Evolutionary conservation across 2,329 filamentous ascomycete genomes (phyloP), one percentile per base, ranked within the genome.

Genomic region (Fusarium papillatum): DNA sequence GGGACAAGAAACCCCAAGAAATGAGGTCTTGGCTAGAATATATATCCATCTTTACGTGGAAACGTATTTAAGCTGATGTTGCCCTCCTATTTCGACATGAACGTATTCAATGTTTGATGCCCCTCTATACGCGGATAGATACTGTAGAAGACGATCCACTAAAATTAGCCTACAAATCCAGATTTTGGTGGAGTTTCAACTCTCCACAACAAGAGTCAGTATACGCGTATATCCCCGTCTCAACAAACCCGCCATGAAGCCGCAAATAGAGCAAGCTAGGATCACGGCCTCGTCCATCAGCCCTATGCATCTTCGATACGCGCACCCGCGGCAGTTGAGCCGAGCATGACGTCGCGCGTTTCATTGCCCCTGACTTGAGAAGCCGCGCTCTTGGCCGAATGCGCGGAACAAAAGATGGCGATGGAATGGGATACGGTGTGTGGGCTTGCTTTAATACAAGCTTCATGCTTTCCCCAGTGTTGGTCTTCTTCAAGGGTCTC

Each of bases 161-260:
- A 60, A 73, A 48, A 24, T 24, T 53, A 36, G 29, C 50, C 31
- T 43, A 62, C 24, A 57, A 36, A 69, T 74, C 53, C 11, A 43
- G 24, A 38, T 3, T 17, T 26, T 22, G n/a, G 63, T 31, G 48
- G 63, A 41, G 63, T 50, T 26, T 39, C 17, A 24, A 39, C 34
- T 11, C 46, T 57, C 48, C 63, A 65, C 63, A 39, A 22, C 63
- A 65, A 34, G 17, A 43, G 14, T 17, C 24, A 8, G 3, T 64
- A 76, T 76, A 72, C 74, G 74, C 74, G 74, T 71, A 76, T 74
- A 66, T 66, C 36, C n/a, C 29, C 34, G 46, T 19, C 22, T 41
- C 36, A 24, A 22, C 24, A 43, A 64, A 38, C 46, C 29, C 46
- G 46, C 48, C 64, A 26, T 39, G 46, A 46, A 48, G 29, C 64